A percentile compares a stretch with the other conserved stretches of the same genome.
These are phyloP conservation scores for Cyclotella baltica DNA, from an alignment of 108 stramenopile species.

Conservation along the genomic window DNA sequence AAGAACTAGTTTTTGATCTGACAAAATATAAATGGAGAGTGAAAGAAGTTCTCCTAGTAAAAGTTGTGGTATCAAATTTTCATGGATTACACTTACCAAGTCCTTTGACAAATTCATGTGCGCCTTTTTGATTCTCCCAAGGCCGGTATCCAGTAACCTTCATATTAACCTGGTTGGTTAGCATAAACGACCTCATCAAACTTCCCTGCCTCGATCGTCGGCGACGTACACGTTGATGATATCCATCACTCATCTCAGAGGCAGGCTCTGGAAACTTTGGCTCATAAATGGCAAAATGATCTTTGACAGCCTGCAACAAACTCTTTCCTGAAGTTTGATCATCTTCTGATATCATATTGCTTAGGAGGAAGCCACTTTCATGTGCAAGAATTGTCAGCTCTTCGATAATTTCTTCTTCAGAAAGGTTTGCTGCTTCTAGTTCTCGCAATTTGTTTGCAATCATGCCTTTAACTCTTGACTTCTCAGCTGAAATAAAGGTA, in stretches of 20 bases:
- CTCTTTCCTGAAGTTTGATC: conserved; percentile 6
- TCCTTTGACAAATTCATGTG: conserved; percentile 22
- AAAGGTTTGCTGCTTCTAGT: conserved; percentile 15
- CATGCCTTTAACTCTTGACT: conserved; percentile 11
- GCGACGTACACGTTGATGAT: neutral
- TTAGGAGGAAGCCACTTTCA: conserved; percentile 32
- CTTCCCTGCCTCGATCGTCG: neutral
- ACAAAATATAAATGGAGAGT: conserved; percentile 1
- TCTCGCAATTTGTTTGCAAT: conserved; percentile 16
- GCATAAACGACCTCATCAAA: too few relatives aligned
- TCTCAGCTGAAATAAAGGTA: conserved; percentile 6
- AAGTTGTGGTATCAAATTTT: neutral
- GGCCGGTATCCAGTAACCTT: conserved; percentile 16
- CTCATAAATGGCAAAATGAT: conserved; percentile 9
- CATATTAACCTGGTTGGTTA: too few relatives aligned
- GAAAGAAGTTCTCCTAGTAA: neutral
- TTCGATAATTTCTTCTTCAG: conserved; percentile 26
- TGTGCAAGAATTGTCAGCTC: conserved; percentile 39
- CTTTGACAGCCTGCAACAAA: conserved; percentile 21
- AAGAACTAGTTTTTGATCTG: conserved; percentile 29
- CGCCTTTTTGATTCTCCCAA: conserved; percentile 31
- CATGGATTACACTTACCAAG: neutral
- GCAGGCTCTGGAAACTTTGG: conserved; percentile 6
- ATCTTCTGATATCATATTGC: conserved; percentile 21
- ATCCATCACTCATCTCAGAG: neutral